Evolutionary conservation across 2,329 filamentous ascomycete species (phyloP), one percentile per base, ranked within the genome.

Genomic region (Myotisia sp.): DNA sequence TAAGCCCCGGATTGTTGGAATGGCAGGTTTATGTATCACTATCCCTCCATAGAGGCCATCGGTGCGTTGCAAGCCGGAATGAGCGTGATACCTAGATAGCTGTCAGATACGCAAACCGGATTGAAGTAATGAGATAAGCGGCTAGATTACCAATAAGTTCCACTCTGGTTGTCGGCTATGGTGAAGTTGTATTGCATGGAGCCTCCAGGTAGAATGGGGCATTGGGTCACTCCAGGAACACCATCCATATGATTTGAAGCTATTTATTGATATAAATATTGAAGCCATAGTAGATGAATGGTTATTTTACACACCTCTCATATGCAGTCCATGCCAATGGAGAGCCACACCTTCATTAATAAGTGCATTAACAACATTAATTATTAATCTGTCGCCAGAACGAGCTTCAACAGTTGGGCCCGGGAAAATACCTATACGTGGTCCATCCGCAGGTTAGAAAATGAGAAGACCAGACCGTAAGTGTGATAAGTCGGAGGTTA

Each of bases 201-300:
- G 6, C 59, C 56, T 3, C 78, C 79, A 0, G 78, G 68, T 0
- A 65, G 62, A 38, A 84, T 76, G 1, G 66, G 53, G 44, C 79
- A 84, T 51, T 84, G 79, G 0, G 74, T 71, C 16, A 79, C 72
- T 36, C 67, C 65, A 2, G 60, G 54, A 1, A 76, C 71, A n/a
- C 48, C 48, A 34, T 51, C 48, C 48, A 50, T 51, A 17, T 40
- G 30, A 37, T 48, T 48, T 50, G 37, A 38, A 26, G 32, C 46
- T 47, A 19, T 10, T 16, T 29, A 27, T n/a, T 24, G n/a, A n/a
- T n/a, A n/a, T 26, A 5, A 22, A 13, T 8, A n/a, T 5, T 5
- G 3, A 6, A 20, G 21, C 12, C 21, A 8, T 10, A 31, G 29
- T 18, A 21, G n/a, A 12, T 21, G 3, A 12, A n/a, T 12, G 16